A percentile compares a stretch with the other conserved stretches of the same genome.
Conservation (phyloP, 2,329 filamentous ascomycete species). For the Pyricularia grisea region DNA sequence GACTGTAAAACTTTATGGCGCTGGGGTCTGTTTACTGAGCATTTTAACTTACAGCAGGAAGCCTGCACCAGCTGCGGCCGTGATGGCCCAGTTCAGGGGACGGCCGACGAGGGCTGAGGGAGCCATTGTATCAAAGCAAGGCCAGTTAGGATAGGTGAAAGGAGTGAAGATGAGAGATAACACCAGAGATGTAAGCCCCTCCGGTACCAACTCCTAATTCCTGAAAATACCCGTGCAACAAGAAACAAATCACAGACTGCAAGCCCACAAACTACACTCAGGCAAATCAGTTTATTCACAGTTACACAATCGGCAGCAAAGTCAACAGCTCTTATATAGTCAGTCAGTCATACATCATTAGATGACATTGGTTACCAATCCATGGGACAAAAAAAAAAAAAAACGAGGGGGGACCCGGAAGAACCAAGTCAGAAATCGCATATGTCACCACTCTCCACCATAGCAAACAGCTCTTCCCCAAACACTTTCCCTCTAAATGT, state of each 20-base stretch:
- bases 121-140: neutral
- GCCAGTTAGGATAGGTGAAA: neutral
- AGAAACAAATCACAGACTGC: neutral
- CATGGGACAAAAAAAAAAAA: neutral
- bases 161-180: neutral
- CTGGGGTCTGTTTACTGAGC: neutral
- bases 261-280: neutral
- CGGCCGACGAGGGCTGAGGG: slow-evolving; percentile 17
- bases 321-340: neutral
- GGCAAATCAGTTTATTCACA: neutral
- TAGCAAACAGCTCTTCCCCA: neutral
- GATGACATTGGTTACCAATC: neutral
- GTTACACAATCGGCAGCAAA: neutral
- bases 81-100: slow-evolving; percentile 28
- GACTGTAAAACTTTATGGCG: neutral
- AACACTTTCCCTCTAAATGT: neutral
- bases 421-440: neutral
- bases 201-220: neutral
- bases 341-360: neutral
- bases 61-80: slow-evolving; percentile 23
- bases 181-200: neutral
- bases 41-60: slow-evolving; percentile 20
- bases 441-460: neutral
- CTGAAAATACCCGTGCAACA: neutral
- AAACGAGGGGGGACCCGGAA: neutral